phyloP scores from a whole-genome alignment of 2,329 filamentous ascomycete species.

The Delphinella strobiligena region DNA sequence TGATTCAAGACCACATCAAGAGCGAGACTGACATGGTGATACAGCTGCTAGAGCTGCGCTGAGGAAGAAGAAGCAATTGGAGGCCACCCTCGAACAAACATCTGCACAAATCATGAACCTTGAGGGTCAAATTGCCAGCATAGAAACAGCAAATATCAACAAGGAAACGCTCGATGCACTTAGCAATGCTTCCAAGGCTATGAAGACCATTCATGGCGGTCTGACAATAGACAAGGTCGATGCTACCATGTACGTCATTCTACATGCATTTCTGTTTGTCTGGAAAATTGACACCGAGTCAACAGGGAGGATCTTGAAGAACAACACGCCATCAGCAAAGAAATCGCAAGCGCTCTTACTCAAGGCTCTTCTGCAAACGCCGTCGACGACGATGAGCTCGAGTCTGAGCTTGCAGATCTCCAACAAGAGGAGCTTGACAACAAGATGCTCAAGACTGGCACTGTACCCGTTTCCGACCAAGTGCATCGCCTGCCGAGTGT shows the following conservation, averaged over 20 bases:
- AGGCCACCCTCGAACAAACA: conserved; percentile 86
- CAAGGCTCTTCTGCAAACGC: conserved; percentile 52
- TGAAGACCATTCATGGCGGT: conserved; percentile 84
- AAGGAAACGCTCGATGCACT: conserved; percentile 89
- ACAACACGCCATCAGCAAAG: conserved; percentile 84
- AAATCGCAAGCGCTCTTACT: conserved; percentile 80
- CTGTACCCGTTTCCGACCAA: conserved; percentile 67
- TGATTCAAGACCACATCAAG: neutral
- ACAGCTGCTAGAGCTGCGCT: conserved; percentile 82
- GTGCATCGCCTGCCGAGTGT: conserved; percentile 66
- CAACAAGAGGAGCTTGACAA: conserved; percentile 90
- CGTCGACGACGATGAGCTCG: conserved; percentile 78
- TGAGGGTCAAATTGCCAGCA: conserved; percentile 90
- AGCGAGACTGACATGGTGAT: conserved; percentile 6
- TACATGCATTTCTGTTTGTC: neutral
- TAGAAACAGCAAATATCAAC: conserved; percentile 98
- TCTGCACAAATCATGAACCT: conserved; percentile 79
- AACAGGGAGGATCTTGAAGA: conserved; percentile 85
- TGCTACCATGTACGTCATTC: conserved; percentile 69
- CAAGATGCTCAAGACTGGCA: conserved; percentile 83
- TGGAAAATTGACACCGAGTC: too few species aligned
- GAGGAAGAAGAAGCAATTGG: conserved; percentile 86
- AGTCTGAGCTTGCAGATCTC: conserved; percentile 71
- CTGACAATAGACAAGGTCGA: conserved; percentile 93
- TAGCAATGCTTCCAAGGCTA: conserved; percentile 79